Evolutionary conservation across 352 stramenopile genomes (phyloP), one percentile per base, ranked within the genome.

Genomic region (Globisporangium sylvaticum): DNA sequence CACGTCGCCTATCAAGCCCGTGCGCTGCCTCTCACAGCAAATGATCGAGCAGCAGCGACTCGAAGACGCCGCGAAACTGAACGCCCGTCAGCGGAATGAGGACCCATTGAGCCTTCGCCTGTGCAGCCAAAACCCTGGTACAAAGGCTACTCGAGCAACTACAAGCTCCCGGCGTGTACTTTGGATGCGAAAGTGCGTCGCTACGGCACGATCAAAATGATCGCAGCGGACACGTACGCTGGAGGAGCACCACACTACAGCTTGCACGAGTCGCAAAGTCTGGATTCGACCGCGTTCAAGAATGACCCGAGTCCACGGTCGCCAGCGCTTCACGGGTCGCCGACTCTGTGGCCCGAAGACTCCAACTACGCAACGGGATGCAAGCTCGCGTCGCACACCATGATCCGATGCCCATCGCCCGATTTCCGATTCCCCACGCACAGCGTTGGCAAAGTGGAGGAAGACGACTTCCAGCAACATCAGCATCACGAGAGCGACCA

Each of bases 321-420:
- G 3, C 74, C 77, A 10, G 57, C 44, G 34, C 58, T 83, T 9
- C 69, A 77, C 29, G 80, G 78, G 7, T 87, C 82, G 1, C 78
- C 82, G n/a, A 78, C 77, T 0, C 55, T 87, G 1, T 90, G 82
- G 82, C 80, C 78, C 5, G 75, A 87, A 22, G 69, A 81, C 37
- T 25, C 82, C 3, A 82, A 75, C 58, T 81, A 84, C 42, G 64
- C 70, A 1, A 78, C 55, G 2, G 80, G 78, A 1, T 79, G 69
- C 20, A 69, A 55, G 7, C 64, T 88, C 14, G 31, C 72, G 24
- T 39, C 72, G 14, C 63, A 58, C 9, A 56, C 66, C 24, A 87
- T 88, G 73, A 66, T 66, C 3, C 76, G 78, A 0, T 88, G 81
- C 71, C 72, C 79, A 5, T 90, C 79, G 15, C 79, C 78, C 0